Evolutionary conservation across 1,284 basidiomycete genomes (phyloP), one percentile per base, ranked within the genome.

Genomic region (Somion occarium): DNA sequence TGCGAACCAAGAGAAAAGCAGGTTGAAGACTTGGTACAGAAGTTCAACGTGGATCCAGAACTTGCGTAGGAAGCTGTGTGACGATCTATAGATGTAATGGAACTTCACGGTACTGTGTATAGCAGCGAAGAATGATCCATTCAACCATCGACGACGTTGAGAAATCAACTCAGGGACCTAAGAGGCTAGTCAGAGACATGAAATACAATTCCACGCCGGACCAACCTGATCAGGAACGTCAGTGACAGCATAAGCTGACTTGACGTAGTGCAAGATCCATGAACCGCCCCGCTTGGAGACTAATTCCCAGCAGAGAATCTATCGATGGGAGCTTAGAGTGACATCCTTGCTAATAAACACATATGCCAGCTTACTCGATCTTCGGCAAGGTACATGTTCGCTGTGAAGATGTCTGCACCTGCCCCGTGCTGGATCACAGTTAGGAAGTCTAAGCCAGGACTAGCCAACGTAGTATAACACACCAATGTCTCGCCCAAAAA

Each of bases 81-180:
- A 87, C 12, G 89, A 93, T 27, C 93, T 82, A 69, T 97, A 97
- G 49, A 98, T 82, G 63, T 96, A 94, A 61, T 91, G 83, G 68
- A 98, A 97, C 66, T 97, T 91, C 54, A 94, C 76, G 1, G 86
- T 88, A 52, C 86, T 87, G 71, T 98, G 92, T 38, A 95, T 83
- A 0, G 91, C 92, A 2, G 95, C 96, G 64, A 96, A 96, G 80
- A 98, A 98, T 4, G 92, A 95, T 3, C 96, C 96, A 64, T 98
- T 99, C 38, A 98, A 78, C 96, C 96, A 97, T 48, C 94, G 85
- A 49, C 94, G 80, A 51, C 94, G 85, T 65, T 97, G 94, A 0
- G 91, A 92, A 60, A 97, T 93, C 50, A 97, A 71, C 65, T 96
- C 93, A 0, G 93, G 88, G 3, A 93, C 83, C 76, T 85, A 51